Conservation (phyloP, 1,284 basidiomycete genomes). For the Singerocomus rubriflavus region DNA sequence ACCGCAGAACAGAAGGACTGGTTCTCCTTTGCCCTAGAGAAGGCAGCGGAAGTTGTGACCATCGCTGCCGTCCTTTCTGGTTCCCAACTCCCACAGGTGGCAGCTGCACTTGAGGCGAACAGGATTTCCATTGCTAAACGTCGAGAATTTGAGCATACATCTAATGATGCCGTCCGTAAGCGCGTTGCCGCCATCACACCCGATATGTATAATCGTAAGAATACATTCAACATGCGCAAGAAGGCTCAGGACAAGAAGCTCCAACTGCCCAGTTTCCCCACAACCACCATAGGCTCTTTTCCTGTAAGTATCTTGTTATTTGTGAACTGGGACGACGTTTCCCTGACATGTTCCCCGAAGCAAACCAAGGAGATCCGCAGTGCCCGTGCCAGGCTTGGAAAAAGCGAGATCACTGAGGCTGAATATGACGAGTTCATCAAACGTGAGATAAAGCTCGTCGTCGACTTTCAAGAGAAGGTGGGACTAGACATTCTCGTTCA, state of each 20-base stretch:
- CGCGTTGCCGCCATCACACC: slow-evolving; percentile 91
- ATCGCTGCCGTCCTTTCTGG: slow-evolving; percentile 83
- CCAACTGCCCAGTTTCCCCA: slow-evolving; percentile 95
- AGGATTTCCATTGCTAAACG: slow-evolving; percentile 91
- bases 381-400: slow-evolving; percentile 93
- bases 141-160: slow-evolving; percentile 93
- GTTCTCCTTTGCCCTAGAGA: slow-evolving; percentile 99
- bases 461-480: slow-evolving; percentile 95
- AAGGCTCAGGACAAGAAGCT: slow-evolving; percentile 89
- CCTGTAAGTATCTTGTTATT: slow-evolving; percentile 50
- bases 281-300: slow-evolving; percentile 99
- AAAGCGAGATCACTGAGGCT: slow-evolving; percentile 84
- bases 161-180: slow-evolving; percentile 94
- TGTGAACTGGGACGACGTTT: not conserved
- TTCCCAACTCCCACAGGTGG: slow-evolving; percentile 72
- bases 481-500: slow-evolving; percentile 98
- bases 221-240: slow-evolving; percentile 84
- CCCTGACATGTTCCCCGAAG: slow-evolving; percentile 34
- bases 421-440: slow-evolving; percentile 99
- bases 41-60: slow-evolving; percentile 87
- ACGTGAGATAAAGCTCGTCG: slow-evolving; percentile 94
- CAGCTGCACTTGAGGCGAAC: slow-evolving; percentile 83
- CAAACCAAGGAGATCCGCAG: slow-evolving; percentile 99
- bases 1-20: slow-evolving; percentile 91
- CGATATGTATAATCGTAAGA: slow-evolving; percentile 89